Evolutionary conservation across 345 rosid genomes (phyloP).

Genomic region (Clausena lansium): DNA sequence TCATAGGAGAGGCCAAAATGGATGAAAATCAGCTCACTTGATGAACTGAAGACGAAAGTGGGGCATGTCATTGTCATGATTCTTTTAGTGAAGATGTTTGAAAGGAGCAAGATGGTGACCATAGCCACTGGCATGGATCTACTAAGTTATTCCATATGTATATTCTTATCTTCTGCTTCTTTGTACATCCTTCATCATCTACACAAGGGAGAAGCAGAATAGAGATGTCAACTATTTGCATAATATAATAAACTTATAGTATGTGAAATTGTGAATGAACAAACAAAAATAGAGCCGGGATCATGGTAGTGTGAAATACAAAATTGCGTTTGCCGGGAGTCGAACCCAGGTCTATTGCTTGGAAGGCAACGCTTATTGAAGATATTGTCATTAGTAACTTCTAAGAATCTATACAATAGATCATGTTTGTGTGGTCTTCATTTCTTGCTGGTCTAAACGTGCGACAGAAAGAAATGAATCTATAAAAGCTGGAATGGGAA

Average conservation of each 20-base stretch:
- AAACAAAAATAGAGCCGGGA: too few relatives aligned
- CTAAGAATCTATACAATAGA: too few relatives aligned
- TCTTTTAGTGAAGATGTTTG: conserved; percentile 93
- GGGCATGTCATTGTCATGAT: conserved; percentile 98
- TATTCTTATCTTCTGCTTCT: conserved; percentile 87
- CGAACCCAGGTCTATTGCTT: conserved; percentile 91
- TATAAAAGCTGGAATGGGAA: too few relatives aligned
- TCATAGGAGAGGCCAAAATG: conserved; percentile 80
- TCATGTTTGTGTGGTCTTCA: neutral
- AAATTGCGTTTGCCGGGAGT: conserved; percentile 79
- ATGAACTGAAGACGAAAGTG: conserved; percentile 87
- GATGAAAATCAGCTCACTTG: conserved; percentile 90
- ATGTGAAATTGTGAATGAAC: neutral
- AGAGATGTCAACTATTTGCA: neutral
- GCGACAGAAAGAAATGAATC: neutral
- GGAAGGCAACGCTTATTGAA: conserved; percentile 48
- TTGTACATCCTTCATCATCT: conserved; percentile 82
- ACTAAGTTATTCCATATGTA: conserved; percentile 79
- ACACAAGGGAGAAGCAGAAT: conserved; percentile 63
- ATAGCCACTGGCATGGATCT: conserved; percentile 81
- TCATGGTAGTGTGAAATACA: too few relatives aligned
- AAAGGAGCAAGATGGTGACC: conserved; percentile 90
- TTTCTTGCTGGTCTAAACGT: neutral
- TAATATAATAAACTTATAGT: neutral
- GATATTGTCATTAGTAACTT: too few relatives aligned